phyloP scores from a whole-genome alignment of 78 protist species.

The Mastigamoeba balamuthi region DNA sequence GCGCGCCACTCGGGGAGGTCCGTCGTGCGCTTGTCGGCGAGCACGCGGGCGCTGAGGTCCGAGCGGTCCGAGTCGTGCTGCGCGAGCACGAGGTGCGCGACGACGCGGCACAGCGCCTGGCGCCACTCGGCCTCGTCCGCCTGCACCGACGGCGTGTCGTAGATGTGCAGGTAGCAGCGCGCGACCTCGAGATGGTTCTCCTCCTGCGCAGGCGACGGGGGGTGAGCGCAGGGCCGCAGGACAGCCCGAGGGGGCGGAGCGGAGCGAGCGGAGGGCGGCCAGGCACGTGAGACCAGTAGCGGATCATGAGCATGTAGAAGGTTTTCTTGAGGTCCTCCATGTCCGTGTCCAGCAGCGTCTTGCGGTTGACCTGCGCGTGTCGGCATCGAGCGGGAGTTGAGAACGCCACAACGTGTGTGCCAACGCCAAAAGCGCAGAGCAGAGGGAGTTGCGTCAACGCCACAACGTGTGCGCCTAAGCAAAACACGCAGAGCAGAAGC shows the following conservation, averaged over 20 bases:
- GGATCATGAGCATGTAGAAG: constrained; percentile 39
- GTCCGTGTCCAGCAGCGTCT: constrained; percentile 26
- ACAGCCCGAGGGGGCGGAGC: too few relatives aligned
- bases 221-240: too few relatives aligned
- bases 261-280: too few relatives aligned
- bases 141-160: constrained; percentile 52
- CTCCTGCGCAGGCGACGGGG: too few relatives aligned
- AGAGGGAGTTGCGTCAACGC: too few relatives aligned
- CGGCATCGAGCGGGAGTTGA: not conserved
- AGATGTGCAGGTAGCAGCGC: constrained; percentile 53
- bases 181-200: constrained; percentile 39
- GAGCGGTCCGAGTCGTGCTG: constrained; percentile 46
- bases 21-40: constrained; percentile 6
- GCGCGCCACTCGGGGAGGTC: not conserved
- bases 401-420: too few relatives aligned
- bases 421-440: too few relatives aligned
- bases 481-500: too few relatives aligned
- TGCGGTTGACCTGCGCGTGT: constrained; percentile 13
- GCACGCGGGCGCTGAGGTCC: constrained; percentile 37
- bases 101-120: constrained; percentile 21
- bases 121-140: constrained; percentile 6
- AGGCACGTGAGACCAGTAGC: too few relatives aligned
- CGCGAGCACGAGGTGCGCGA: constrained; percentile 40
- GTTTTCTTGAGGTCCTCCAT: constrained; percentile 36
- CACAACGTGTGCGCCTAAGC: too few relatives aligned